Evolutionary conservation across 257 asterid species (phyloP).

Genomic region (Thymus quinquecostatus): DNA sequence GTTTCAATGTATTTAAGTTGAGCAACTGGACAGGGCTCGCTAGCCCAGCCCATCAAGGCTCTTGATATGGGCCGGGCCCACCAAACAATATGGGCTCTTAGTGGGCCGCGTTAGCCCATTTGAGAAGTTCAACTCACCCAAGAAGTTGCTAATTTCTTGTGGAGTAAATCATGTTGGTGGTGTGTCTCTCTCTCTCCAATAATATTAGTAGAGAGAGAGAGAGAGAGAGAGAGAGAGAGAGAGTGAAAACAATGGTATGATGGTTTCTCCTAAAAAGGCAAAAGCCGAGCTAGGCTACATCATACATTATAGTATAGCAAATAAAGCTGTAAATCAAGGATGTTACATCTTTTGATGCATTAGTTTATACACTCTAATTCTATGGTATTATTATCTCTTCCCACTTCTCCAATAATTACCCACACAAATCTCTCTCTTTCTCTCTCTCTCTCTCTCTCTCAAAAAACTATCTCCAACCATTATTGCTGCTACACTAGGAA

Average conservation of each 20-base stretch:
- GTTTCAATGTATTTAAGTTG: too few species aligned
- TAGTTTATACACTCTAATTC: not conserved
- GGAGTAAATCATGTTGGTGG: not conserved
- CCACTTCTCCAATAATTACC: slow-evolving; percentile 18
- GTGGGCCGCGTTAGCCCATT: too few species aligned
- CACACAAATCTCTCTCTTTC: too few species aligned
- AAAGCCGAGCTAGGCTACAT: slow-evolving; percentile 21
- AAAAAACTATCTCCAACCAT: not conserved
- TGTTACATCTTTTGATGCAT: slow-evolving; percentile 34
- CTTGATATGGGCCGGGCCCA: too few species aligned
- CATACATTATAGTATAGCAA: slow-evolving; percentile 16
- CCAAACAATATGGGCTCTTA: too few species aligned
- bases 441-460: not conserved
- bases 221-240: not conserved
- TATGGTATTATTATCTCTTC: not conserved
- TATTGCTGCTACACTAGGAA: not conserved
- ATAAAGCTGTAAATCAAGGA: slow-evolving; percentile 29
- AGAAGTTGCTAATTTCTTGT: not conserved
- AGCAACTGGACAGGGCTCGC: too few species aligned
- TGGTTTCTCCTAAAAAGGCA: not conserved
- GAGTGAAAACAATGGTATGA: not conserved
- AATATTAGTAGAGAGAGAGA: not conserved
- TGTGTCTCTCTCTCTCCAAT: not conserved
- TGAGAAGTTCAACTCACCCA: too few species aligned
- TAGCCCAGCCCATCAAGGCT: too few species aligned